Evolutionary conservation across 257 asterid genomes (phyloP).

Genomic region (Linaria vulgaris): DNA sequence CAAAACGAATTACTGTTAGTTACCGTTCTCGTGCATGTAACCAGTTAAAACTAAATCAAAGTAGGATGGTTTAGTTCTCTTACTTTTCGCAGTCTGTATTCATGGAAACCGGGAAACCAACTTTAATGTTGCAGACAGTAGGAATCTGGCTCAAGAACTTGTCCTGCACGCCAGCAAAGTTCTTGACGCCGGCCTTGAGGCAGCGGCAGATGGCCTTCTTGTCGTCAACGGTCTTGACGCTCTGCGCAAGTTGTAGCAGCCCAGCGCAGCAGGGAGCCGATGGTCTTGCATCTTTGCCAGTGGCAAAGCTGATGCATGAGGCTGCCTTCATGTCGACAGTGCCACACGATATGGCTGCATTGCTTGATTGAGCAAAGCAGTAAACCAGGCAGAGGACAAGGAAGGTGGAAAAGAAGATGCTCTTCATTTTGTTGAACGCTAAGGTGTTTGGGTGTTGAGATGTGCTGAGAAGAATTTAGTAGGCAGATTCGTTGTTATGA

Average conservation of each 20-base stretch:
- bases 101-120: conserved; percentile 60
- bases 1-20: not conserved
- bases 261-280: conserved; percentile 46
- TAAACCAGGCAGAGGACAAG: conserved; percentile 38
- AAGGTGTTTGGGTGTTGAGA: not conserved
- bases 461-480: not conserved
- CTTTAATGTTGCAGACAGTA: conserved; percentile 45
- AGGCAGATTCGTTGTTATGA: not conserved
- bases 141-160: conserved; percentile 54
- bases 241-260: conserved; percentile 39
- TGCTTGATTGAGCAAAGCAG: conserved; percentile 38
- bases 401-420: conserved; percentile 32
- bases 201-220: conserved; percentile 62
- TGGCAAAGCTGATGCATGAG: conserved; percentile 41
- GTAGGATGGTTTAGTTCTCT: conserved; percentile 26
- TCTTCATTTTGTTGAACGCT: conserved; percentile 37
- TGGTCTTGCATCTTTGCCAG: conserved; percentile 42
- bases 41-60: not conserved
- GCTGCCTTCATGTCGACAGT: conserved; percentile 46
- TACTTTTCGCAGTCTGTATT: conserved; percentile 56
- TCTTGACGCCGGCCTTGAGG: conserved; percentile 56
- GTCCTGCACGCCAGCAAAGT: conserved; percentile 54
- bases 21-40: not conserved
- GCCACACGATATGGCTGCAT: conserved; percentile 47
- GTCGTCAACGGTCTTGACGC: conserved; percentile 44